These are phyloP conservation scores for Exobasidium rhododendri DNA, from an alignment of 1,284 basidiomycete genomes.

Conservation along the genomic window DNA sequence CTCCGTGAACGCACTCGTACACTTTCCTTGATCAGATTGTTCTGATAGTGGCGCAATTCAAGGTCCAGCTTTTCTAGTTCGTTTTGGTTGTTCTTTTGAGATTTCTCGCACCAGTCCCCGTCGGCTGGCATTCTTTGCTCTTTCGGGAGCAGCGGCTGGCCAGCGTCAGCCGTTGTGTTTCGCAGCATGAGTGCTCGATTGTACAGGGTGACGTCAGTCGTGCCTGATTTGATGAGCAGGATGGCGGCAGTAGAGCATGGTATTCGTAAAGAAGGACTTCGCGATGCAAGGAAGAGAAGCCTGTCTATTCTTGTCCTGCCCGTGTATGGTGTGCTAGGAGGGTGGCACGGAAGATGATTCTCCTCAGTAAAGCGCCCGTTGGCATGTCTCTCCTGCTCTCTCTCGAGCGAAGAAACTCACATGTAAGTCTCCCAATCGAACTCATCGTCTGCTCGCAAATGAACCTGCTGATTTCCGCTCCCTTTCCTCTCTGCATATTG, in stretches of 20 bases:
- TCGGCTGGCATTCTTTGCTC: conserved; percentile 26
- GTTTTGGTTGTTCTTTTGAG: conserved; percentile 62
- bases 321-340: not conserved
- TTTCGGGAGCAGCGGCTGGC: conserved; percentile 13
- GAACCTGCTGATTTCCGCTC: not conserved
- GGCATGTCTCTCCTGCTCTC: no score
- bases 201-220: conserved; percentile 18
- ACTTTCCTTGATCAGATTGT: conserved; percentile 91
- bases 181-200: conserved; percentile 13
- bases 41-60: conserved; percentile 81
- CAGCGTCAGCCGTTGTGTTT: conserved; percentile 13
- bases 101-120: conserved; percentile 67
- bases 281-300: conserved; percentile 28
- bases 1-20: conserved; percentile 65
- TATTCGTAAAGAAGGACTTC: conserved; percentile 27
- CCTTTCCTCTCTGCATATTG: not conserved
- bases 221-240: conserved; percentile 18
- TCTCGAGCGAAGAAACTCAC: no score
- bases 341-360: not conserved
- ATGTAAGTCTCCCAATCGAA: conserved; percentile 49
- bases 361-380: not conserved
- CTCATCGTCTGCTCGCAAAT: conserved; percentile 19
- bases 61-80: conserved; percentile 75
- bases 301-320: conserved; percentile 25
- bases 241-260: conserved; percentile 28